These are phyloP conservation scores for Ceratonia siliqua DNA, from an alignment of 306 rosid genomes.

Conservation along the genomic window DNA sequence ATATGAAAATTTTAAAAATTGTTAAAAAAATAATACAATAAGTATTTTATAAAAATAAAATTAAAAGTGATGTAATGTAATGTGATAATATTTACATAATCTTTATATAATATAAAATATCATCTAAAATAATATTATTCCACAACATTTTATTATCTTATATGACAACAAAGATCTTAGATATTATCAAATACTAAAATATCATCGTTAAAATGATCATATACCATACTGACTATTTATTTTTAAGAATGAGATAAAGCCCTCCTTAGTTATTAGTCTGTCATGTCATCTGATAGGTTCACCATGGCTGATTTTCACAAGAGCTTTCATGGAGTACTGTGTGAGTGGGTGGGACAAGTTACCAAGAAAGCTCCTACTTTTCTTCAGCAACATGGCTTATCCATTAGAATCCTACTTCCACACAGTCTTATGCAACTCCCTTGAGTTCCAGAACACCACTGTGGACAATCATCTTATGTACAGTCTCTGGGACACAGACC, in stretches of 20 bases:
- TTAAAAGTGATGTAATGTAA: too few species aligned
- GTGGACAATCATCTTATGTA: slow-evolving; percentile 52
- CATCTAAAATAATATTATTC: too few species aligned
- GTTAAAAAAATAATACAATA: too few species aligned
- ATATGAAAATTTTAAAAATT: too few species aligned
- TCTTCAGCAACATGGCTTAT: slow-evolving; percentile 64
- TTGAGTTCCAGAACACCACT: slow-evolving; percentile 49
- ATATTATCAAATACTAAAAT: too few species aligned
- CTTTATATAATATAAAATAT: too few species aligned
- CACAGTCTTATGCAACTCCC: slow-evolving; percentile 64
- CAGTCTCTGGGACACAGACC: slow-evolving; percentile 48
- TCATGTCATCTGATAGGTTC: slow-evolving; percentile 52
- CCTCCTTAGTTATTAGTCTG: neutral
- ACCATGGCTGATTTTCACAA: slow-evolving; percentile 65
- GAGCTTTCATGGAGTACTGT: slow-evolving; percentile 66
- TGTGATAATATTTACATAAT: too few species aligned
- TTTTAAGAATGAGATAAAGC: neutral
- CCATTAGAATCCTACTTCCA: slow-evolving; percentile 75
- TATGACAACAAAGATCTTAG: too few species aligned
- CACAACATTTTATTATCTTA: too few species aligned
- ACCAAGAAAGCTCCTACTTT: slow-evolving; percentile 69
- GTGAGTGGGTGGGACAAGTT: slow-evolving; percentile 72
- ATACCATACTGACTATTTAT: neutral
- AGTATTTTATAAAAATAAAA: too few species aligned
- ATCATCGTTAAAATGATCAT: too few species aligned